Base-by-base conservation (phyloP, 2,329 filamentous ascomycete genomes). In the Hypoxylon sp. region DNA sequence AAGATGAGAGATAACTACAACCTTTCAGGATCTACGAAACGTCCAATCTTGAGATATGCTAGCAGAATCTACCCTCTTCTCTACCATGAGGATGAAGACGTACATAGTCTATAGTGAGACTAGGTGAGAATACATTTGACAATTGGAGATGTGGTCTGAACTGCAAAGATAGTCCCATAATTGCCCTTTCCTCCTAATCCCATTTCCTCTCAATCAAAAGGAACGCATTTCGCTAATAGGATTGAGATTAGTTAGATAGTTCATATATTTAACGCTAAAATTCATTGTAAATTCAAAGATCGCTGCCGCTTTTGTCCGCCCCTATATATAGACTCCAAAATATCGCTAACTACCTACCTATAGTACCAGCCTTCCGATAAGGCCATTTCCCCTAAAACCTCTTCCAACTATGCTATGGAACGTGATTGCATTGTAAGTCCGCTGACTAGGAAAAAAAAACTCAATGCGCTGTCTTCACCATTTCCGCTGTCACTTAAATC, bases 261-360 rank as follows among this genome's bases (percentile, higher is more conserved):
- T 28, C 17, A 34, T 41, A 25, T 48, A 34, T 34, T 43, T 32
- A 34, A 28, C 48, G 23, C 32, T 55, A 5, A 5, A 41, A 43
- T 41, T 25, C 23, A n/a, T 34, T 50, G 10, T 38, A 28, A 21
- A 58, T 58, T 38, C 17, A 57, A 52, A 25, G 14, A 17, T 48
- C 53, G 53, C 48, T 51, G n/a, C n/a, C 52, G 36, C 46, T 58
- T 63, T 63, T 63, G 13, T 28, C 23, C 13, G 30, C 52, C 30
- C 30, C 6, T 36, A 46, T 50, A 13, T 38, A 51, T 60, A 38
- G 25, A 17, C 14, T 28, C 48, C 50, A 13, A 32, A 55, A 34
- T 19, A 32, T 17, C 19, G 2, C 50, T 48, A 11, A 30, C 7
- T 51, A 57, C 52, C 50, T 48, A 11, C 19, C 7, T 51, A 57